phyloP scores from a whole-genome alignment of 148 eudicot genomes.

The Vaccinium corymbosum region DNA sequence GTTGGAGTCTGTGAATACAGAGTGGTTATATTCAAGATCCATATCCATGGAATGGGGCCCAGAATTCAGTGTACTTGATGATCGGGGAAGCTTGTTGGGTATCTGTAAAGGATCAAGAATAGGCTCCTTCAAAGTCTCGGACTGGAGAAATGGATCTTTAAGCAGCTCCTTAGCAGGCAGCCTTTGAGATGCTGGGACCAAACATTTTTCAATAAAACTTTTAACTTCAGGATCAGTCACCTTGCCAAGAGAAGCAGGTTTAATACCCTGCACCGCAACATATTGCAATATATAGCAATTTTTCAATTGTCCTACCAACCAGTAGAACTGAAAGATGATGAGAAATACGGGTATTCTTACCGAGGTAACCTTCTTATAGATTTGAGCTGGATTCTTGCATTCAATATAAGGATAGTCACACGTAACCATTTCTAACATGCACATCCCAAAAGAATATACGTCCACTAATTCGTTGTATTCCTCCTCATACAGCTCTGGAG shows the following conservation, averaged over 20 bases:
- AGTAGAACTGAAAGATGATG: background rate
- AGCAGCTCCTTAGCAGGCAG: conserved; percentile 69
- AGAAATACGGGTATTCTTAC: conserved; percentile 40
- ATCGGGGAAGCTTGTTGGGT: conserved; percentile 28
- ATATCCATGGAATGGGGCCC: conserved; percentile 55
- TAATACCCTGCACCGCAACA: conserved; percentile 52
- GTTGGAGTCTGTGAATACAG: conserved; percentile 26
- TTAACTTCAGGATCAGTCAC: conserved; percentile 55
- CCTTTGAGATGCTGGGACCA: conserved; percentile 60
- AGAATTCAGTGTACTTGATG: conserved; percentile 21
- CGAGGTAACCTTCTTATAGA: conserved; percentile 67
- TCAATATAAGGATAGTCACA: conserved; percentile 82
- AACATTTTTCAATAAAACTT: conserved; percentile 75
- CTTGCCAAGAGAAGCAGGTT: conserved; percentile 74
- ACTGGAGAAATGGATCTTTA: conserved; percentile 56
- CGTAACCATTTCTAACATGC: conserved; percentile 85
- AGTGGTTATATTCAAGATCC: conserved; percentile 42
- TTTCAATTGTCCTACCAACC: background rate
- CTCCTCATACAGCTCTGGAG: conserved; percentile 92
- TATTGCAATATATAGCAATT: background rate
- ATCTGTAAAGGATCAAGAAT: conserved; percentile 27
- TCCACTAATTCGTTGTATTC: conserved; percentile 83
- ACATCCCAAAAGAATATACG: conserved; percentile 91
- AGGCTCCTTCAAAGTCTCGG: conserved; percentile 33
- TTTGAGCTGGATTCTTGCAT: conserved; percentile 88